Conservation (phyloP, 345 rosid species). For the Linum trigynum region DNA sequence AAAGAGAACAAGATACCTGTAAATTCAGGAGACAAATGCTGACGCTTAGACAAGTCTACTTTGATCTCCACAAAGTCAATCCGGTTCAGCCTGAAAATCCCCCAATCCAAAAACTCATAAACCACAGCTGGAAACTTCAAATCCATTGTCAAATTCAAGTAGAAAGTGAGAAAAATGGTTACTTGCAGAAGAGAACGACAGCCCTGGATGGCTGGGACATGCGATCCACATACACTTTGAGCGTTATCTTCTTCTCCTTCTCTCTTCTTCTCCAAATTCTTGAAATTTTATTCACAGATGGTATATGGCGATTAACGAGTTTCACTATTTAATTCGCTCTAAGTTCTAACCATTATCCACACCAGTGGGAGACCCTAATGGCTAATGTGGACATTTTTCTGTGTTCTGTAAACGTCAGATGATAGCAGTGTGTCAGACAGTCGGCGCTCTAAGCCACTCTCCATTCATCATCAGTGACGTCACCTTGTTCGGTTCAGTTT, state of each 20-base stretch:
- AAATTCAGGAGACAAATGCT: constrained; percentile 57
- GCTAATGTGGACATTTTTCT: no score
- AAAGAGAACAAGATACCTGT: constrained; percentile 28
- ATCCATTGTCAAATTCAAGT: not conserved
- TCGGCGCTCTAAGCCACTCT: no score
- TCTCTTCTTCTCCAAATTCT: not conserved
- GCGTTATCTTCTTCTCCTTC: constrained; percentile 26
- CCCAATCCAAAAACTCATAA: not conserved
- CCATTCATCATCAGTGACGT: no score
- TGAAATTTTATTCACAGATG: no score
- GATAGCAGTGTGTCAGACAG: no score
- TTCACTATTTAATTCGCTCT: no score
- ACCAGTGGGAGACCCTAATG: no score
- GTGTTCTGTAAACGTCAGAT: no score
- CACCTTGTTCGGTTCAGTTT: no score
- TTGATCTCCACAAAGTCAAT: constrained; percentile 70
- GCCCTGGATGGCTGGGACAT: constrained; percentile 85
- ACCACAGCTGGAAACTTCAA: not conserved
- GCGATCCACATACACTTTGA: constrained; percentile 64
- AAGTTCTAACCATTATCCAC: no score
- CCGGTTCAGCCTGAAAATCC: constrained; percentile 40
- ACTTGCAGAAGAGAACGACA: constrained; percentile 84
- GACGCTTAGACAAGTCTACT: constrained; percentile 38
- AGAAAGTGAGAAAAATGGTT: constrained; percentile 1
- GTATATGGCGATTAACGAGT: no score